Base-by-base conservation (phyloP, 768 basidiomycete species). In the Macrolepiota dolichaula region DNA sequence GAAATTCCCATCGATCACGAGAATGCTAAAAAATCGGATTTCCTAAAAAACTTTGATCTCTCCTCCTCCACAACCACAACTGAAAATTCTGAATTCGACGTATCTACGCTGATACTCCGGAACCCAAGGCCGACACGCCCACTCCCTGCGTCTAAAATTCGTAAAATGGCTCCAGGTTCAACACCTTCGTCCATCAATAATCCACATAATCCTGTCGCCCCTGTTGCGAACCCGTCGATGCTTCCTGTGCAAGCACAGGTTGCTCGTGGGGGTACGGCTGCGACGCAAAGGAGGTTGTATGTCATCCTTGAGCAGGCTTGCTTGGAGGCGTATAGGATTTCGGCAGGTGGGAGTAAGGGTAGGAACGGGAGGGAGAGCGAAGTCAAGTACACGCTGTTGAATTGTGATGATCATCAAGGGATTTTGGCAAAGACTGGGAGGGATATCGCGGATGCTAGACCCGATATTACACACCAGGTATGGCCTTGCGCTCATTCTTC, bases 341-440 rank as follows among this genome's bases (percentile, higher is more conserved):
- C 87, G 49, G 80, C 85, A 49, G 81, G 84, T 25, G 81, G 85
- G 51, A 78, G 82, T 55, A 82, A 83, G 51, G 66, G 75, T 73
- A 61, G 78, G 72, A 66, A 83, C 80, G 72, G 83, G 71, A 72
- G 85, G 78, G 87, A 86, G 61, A 81, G 81, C 25, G 95, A 96
- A 62, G 94, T 92, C 61, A 98, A 98, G 76, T 98, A 98, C 74
- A 95, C 95, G 9, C 77, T 99, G 61, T 75, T 99, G 66, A 99
- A 99, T 75, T 98, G 97, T 73, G 97, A 98, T 72, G 97, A 98
- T 67, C 97, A 98, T 75, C 97, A 99, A 73, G 96, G 96, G 58
- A 97, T 99, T 66, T 80, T 99, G 63, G 96, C 97, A 4, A 98
- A 97, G 75, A 97, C 94, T 0, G 94, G 95, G 15, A 84, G 96